A percentile compares a stretch with the other conserved stretches of the same genome.
Evolutionary conservation across 257 asterid species (phyloP).

Genomic region (Voacanga thouarsii): DNA sequence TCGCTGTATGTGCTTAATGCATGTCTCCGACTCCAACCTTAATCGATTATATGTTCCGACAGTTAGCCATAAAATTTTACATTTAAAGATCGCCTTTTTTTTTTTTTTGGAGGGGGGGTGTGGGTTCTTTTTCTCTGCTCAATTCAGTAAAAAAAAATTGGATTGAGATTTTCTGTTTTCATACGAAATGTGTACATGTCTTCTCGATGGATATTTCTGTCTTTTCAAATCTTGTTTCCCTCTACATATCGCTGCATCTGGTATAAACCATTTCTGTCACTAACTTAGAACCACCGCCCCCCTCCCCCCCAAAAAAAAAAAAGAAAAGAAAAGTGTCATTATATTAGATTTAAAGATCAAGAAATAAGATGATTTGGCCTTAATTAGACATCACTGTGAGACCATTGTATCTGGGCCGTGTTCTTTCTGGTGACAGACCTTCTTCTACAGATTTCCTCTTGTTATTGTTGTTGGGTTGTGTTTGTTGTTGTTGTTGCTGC

Average conservation of each 20-base stretch:
- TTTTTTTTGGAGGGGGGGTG: no score
- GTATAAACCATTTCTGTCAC: slow-evolving; percentile 20
- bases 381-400: slow-evolving; percentile 34
- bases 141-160: slow-evolving; percentile 20
- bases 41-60: neutral
- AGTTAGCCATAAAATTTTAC: no score
- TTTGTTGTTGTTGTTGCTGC: slow-evolving; percentile 15
- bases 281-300: no score
- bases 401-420: slow-evolving; percentile 58
- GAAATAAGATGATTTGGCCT: neutral
- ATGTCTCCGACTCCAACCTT: neutral
- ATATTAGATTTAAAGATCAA: neutral
- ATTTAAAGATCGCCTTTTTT: no score
- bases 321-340: neutral
- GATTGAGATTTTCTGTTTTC: slow-evolving; percentile 4
- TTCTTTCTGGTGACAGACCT: slow-evolving; percentile 54
- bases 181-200: slow-evolving; percentile 22
- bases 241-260: slow-evolving; percentile 9
- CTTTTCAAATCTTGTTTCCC: neutral
- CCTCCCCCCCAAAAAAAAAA: neutral
- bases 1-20: neutral
- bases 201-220: neutral
- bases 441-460: slow-evolving; percentile 66
- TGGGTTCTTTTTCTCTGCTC: neutral
- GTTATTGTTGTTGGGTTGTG: slow-evolving; percentile 1